These are phyloP conservation scores for Solanum bulbocastanum DNA, from an alignment of 257 asterid species.

Conservation along the genomic window DNA sequence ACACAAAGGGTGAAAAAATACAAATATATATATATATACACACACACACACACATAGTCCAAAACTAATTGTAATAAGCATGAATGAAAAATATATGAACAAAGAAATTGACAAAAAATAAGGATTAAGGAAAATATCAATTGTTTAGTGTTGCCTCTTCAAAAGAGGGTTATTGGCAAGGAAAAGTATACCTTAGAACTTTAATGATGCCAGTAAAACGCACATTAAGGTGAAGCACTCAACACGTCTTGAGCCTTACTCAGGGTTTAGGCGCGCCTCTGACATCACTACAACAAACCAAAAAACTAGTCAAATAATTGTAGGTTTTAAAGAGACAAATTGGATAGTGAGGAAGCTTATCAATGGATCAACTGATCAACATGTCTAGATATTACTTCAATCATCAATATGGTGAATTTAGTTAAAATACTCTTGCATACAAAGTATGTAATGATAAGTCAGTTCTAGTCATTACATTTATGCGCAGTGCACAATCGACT, in stretches of 20 bases:
- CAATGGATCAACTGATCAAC: background rate
- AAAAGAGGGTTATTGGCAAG: background rate
- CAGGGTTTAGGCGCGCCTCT: background rate
- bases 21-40: too few species aligned
- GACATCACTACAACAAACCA: background rate
- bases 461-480: background rate
- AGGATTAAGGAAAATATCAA: background rate
- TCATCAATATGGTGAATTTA: background rate
- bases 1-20: background rate
- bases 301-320: background rate
- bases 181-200: too few species aligned
- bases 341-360: background rate
- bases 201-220: too few species aligned
- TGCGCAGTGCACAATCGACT: background rate
- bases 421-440: background rate
- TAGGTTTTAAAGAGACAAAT: background rate
- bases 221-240: background rate
- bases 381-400: background rate
- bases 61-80: background rate
- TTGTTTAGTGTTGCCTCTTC: background rate
- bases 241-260: background rate
- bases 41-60: background rate
- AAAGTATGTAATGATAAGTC: background rate
- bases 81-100: background rate
- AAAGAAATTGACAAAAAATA: background rate